A percentile compares a stretch with the other conserved stretches of the same genome.
These are phyloP conservation scores for Jimgerdemannia flammicorona DNA, from an alignment of 192 early-diverging fungal genomes.

Conservation along the genomic window DNA sequence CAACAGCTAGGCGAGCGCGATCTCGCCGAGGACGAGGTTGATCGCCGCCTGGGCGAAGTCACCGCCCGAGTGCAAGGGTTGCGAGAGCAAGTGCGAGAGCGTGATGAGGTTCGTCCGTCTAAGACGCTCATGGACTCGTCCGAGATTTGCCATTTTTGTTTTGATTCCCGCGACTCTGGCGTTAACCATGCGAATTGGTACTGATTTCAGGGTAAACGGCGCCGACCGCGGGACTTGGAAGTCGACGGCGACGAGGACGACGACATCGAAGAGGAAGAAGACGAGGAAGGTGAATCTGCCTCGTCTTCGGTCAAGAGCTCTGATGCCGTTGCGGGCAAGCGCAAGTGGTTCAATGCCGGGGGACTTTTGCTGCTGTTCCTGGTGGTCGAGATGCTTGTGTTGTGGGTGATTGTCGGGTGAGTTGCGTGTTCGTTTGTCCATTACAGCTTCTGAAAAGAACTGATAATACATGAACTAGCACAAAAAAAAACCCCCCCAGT, in stretches of 20 bases:
- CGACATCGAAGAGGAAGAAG: neutral
- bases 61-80: constrained; percentile 18
- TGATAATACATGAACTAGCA: neutral
- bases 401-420: neutral
- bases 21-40: constrained; percentile 21
- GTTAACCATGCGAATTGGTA: neutral
- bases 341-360: neutral
- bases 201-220: constrained; percentile 10
- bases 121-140: constrained; percentile 32
- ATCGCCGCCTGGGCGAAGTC: constrained; percentile 17
- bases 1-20: neutral
- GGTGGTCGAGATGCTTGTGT: neutral
- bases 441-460: neutral
- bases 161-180: neutral
- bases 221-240: constrained; percentile 6
- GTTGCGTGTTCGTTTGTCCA: neutral
- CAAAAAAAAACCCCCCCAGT: neutral
- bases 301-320: neutral
- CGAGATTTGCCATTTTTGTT: neutral
- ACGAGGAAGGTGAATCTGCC: constrained; percentile 4
- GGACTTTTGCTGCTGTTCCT: neutral
- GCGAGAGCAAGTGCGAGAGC: constrained; percentile 30
- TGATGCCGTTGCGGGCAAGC: neutral
- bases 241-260: constrained; percentile 9
- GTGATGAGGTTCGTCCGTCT: constrained; percentile 24